Percentiles rank a stretch among this genome's conserved stretches.
Conservation (phyloP, 2,329 filamentous ascomycete genomes). For the Exophiala phaeomuriformis region DNA sequence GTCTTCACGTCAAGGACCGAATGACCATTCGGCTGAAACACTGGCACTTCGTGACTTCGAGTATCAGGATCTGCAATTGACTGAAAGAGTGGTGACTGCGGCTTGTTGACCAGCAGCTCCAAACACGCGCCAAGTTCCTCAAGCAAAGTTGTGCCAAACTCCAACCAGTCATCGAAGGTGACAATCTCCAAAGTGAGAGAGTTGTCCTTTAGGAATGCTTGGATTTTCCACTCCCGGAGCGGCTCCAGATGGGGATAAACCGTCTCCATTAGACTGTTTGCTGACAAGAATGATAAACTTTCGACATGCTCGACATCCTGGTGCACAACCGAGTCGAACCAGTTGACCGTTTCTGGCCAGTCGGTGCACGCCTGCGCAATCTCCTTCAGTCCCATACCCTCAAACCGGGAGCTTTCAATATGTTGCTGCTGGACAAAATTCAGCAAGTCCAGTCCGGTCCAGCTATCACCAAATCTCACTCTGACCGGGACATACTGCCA, state of each 20-base stretch:
- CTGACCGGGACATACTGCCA: slow-evolving; percentile 62
- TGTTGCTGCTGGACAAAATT: slow-evolving; percentile 47
- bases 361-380: slow-evolving; percentile 45
- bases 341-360: slow-evolving; percentile 34
- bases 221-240: slow-evolving; percentile 53
- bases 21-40: too few species aligned
- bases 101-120: slow-evolving; percentile 33
- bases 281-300: slow-evolving; percentile 34
- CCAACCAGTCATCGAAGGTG: slow-evolving; percentile 51
- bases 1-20: too few species aligned
- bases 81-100: neutral
- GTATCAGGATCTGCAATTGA: neutral
- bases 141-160: slow-evolving; percentile 46
- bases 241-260: slow-evolving; percentile 53
- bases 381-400: slow-evolving; percentile 49
- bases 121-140: slow-evolving; percentile 44
- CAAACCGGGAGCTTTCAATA: slow-evolving; percentile 47
- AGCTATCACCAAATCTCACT: slow-evolving; percentile 46
- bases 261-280: slow-evolving; percentile 47
- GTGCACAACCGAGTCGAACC: slow-evolving; percentile 53
- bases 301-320: slow-evolving; percentile 58
- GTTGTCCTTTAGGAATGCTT: slow-evolving; percentile 52
- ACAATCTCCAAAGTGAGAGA: slow-evolving; percentile 52
- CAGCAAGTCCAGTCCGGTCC: slow-evolving; percentile 33
- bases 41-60: neutral